Conservation (phyloP, 148 eudicot species). For the Polygonum maritimum region DNA sequence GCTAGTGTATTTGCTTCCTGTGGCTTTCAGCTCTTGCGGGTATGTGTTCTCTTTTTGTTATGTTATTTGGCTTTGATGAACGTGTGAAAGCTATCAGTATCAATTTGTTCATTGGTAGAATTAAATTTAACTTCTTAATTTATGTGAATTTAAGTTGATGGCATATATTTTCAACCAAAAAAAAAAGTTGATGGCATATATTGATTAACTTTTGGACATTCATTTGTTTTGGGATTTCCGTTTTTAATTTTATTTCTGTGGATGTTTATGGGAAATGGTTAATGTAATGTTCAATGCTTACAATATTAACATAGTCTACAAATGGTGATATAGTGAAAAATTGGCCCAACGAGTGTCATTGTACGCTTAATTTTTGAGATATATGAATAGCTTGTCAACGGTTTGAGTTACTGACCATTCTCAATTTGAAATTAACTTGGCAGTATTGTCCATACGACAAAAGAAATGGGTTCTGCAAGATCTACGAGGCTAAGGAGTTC, state of each 20-base stretch:
- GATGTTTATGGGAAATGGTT: not conserved
- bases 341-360: not conserved
- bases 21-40: conserved; percentile 46
- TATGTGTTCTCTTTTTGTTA: conserved; percentile 15
- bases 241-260: not conserved
- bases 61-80: not conserved
- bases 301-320: not conserved
- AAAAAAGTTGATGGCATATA: not conserved
- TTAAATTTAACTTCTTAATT: not conserved
- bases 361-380: not conserved
- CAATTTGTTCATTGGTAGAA: not conserved
- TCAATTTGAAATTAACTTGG: conserved; percentile 7
- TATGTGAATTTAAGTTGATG: not conserved
- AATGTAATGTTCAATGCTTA: not conserved
- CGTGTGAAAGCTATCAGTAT: not conserved
- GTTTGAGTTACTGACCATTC: not conserved
- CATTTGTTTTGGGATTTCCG: not conserved
- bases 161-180: too few relatives aligned
- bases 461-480: conserved; percentile 40
- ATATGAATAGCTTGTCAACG: not conserved
- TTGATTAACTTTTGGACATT: not conserved
- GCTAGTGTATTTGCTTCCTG: conserved; percentile 29
- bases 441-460: conserved; percentile 29
- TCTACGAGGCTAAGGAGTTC: conserved; percentile 32
- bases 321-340: not conserved